phyloP scores from a whole-genome alignment of 2,329 filamentous ascomycete genomes.

The Nannizziopsis barbatae region DNA sequence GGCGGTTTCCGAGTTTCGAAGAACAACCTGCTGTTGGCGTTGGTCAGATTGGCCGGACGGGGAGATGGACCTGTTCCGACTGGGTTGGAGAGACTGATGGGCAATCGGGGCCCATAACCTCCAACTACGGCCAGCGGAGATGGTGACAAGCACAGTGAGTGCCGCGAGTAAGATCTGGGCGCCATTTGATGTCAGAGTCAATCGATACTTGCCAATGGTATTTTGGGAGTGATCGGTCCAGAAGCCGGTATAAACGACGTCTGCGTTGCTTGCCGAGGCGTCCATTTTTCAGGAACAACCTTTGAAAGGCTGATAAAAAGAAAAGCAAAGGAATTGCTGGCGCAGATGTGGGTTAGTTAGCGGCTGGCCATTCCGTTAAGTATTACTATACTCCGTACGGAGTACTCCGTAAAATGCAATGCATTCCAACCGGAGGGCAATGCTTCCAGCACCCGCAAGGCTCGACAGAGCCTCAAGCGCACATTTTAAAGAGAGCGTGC shows the following conservation, averaged over 20 bases:
- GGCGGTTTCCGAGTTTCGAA: slow-evolving; percentile 6
- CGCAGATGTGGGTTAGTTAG: too few species aligned
- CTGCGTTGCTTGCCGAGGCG: background rate
- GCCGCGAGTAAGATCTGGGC: slow-evolving; percentile 4
- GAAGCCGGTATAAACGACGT: slow-evolving; percentile 7
- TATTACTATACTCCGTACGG: too few species aligned
- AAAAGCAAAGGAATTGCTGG: too few species aligned
- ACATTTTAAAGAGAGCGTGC: too few species aligned
- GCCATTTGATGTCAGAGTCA: slow-evolving; percentile 4
- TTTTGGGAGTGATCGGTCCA: slow-evolving; percentile 1
- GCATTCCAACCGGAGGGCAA: too few species aligned
- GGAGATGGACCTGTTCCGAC: background rate
- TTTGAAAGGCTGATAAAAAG: too few species aligned
- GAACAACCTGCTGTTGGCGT: slow-evolving; percentile 4
- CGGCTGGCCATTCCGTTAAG: too few species aligned
- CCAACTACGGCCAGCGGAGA: slow-evolving; percentile 8
- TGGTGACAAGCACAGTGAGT: slow-evolving; percentile 8
- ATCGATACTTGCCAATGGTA: slow-evolving; percentile 4
- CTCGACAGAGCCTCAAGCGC: too few species aligned
- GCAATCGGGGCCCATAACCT: background rate
- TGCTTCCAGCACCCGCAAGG: too few species aligned
- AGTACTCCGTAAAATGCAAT: too few species aligned
- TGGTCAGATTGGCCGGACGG: background rate
- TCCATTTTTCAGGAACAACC: background rate
- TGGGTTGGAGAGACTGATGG: background rate